A percentile compares a stretch with the other conserved stretches of the same genome.
Conservation (phyloP, 2,329 filamentous ascomycete genomes). For the Colletotrichum chlorophyti region DNA sequence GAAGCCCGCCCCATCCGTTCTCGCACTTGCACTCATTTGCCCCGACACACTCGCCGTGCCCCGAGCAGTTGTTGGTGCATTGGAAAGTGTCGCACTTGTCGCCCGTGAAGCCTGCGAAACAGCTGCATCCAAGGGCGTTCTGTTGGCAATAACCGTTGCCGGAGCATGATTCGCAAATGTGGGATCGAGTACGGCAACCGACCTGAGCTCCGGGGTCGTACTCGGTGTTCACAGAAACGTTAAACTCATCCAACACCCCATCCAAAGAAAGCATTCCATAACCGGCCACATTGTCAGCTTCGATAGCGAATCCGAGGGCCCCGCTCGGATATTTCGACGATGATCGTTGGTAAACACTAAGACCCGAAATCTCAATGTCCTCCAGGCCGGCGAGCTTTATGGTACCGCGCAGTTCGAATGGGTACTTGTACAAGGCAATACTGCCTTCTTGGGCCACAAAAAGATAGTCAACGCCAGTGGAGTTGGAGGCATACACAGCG, state of each 20-base stretch:
- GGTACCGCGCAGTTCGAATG: constrained; percentile 43
- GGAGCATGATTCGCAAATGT: constrained; percentile 43
- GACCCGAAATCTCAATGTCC: constrained; percentile 49
- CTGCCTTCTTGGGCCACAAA: constrained; percentile 46
- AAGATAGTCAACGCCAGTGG: constrained; percentile 42
- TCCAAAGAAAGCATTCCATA: constrained; percentile 49
- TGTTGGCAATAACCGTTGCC: constrained; percentile 45
- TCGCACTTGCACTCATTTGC: constrained; percentile 50
- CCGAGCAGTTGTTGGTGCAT: constrained; percentile 49
- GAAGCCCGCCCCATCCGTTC: constrained; percentile 49
- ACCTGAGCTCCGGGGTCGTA: constrained; percentile 43
- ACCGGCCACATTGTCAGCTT: constrained; percentile 45
- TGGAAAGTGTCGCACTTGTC: constrained; percentile 41
- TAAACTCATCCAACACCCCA: constrained; percentile 38
- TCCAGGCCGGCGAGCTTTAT: constrained; percentile 44
- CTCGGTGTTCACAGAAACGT: constrained; percentile 42
- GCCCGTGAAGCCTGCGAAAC: constrained; percentile 51
- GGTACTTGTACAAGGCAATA: constrained; percentile 46
- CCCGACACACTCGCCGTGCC: constrained; percentile 47
- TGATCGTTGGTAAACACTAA: constrained; percentile 47
- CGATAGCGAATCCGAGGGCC: constrained; percentile 46
- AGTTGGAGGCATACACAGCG: constrained; percentile 44
- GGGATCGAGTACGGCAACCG: constrained; percentile 32
- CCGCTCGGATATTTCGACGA: constrained; percentile 45
- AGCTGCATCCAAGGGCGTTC: constrained; percentile 41